Evolutionary conservation across 2,329 filamentous ascomycete genomes (phyloP), one percentile per base, ranked within the genome.

Genomic region (Rutstroemia sp.): DNA sequence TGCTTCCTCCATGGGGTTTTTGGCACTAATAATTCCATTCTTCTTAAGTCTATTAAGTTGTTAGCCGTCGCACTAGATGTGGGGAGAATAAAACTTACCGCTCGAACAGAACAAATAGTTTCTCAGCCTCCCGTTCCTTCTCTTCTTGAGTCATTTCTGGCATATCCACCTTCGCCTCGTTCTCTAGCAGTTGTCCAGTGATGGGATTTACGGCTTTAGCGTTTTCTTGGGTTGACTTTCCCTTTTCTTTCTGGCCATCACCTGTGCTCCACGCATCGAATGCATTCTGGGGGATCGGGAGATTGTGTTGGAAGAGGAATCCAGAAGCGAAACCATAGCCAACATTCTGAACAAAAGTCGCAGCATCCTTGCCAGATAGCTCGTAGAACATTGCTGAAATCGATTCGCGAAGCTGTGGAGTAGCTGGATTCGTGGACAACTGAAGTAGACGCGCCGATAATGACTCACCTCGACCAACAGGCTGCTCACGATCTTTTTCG

Each of bases 281-380:
- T 1, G 84, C 81, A 54, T 78, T 84, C 57, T 84, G 78, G 0
- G 91, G 89, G 21, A 96, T 76, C 0, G 86, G 78, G 12, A 97
- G 83, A 55, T 94, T 89, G 60, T 92, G 88, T 60, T 88, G 86
- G 73, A 92, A 86, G 16, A 99, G 75, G 68, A 94, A 96, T 0
- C 94, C 94, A 0, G 91, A 89, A 0, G 94, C 94, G 67, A 89
- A 96, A 0, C 94, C 94, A 68, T 96, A 99, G 0, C 94, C 94
- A 12, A 99, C 89, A 63, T 96, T 96, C 51, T 88, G 80, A 0
- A 97, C 88, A 66, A 96, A 94, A 30, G 78, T 87, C 16, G 79
- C 80, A 0, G 92, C 82, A 64, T 96, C 85, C 64, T 85, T 88
- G 61, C 86, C 87, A 0, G 91, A 96, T 27, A 97, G 78, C 61